phyloP scores from a whole-genome alignment of 805 yeast species.

The Ascoidea tarda region DNA sequence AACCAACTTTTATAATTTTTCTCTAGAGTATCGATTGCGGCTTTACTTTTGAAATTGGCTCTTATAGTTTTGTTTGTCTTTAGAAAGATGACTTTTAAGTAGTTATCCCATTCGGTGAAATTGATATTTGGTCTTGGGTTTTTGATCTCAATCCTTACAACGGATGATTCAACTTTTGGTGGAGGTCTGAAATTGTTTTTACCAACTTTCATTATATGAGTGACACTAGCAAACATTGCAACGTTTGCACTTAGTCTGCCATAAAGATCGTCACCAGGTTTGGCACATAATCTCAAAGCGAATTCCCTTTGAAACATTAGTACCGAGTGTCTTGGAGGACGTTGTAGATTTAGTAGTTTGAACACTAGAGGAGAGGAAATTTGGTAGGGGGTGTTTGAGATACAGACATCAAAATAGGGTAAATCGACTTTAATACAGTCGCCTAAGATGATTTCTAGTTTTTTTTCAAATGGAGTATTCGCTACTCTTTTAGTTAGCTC shows the following conservation, averaged over 20 bases:
- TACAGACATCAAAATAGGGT: slow-evolving; percentile 92
- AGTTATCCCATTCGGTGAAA: slow-evolving; percentile 94
- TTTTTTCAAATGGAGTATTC: slow-evolving; percentile 89
- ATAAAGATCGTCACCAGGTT: slow-evolving; percentile 92
- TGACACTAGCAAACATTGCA: slow-evolving; percentile 99
- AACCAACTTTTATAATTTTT: slow-evolving; percentile 77
- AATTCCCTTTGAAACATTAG: slow-evolving; percentile 98
- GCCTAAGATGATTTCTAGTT: slow-evolving; percentile 82
- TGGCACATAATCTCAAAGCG: slow-evolving; percentile 82
- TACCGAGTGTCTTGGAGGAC: slow-evolving; percentile 89
- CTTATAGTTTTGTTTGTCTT: slow-evolving; percentile 87
- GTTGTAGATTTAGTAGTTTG: slow-evolving; percentile 78
- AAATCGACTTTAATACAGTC: slow-evolving; percentile 93
- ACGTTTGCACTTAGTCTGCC: slow-evolving; percentile 93
- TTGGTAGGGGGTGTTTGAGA: slow-evolving; percentile 95
- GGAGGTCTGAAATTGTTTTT: slow-evolving; percentile 95
- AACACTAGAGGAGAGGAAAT: slow-evolving; percentile 94
- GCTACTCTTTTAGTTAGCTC: slow-evolving; percentile 95
- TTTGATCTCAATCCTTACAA: slow-evolving; percentile 86
- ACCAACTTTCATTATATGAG: slow-evolving; percentile 97
- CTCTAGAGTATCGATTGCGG: slow-evolving; percentile 70
- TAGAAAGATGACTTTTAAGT: slow-evolving; percentile 80
- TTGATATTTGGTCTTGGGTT: slow-evolving; percentile 89
- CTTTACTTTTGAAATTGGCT: slow-evolving; percentile 79
- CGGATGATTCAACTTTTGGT: slow-evolving; percentile 95